A percentile compares a stretch with the other conserved stretches of the same genome.
Conservation (phyloP, 164 flowering plant species). For the Nymphaea thermarum region DNA sequence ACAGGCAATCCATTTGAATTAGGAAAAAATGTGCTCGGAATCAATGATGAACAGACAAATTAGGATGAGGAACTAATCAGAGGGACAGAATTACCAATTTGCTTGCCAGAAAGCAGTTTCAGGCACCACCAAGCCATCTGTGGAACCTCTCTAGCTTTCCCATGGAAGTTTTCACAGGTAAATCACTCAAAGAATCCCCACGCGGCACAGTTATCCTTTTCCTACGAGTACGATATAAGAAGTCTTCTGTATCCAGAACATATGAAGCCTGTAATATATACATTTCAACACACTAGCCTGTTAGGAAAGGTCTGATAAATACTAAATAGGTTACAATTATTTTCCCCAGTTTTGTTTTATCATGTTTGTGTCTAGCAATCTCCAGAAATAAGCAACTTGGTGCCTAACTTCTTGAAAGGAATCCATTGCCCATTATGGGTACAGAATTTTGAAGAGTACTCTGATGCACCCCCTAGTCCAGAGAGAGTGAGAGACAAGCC, state of each 20-base stretch:
- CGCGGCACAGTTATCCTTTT: conserved; percentile 8
- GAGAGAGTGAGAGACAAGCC: no score
- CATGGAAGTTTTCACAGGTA: neutral
- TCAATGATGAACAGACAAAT: neutral
- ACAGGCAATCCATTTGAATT: no score
- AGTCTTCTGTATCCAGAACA: conserved; percentile 83
- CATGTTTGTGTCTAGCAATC: no score
- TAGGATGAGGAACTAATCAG: neutral
- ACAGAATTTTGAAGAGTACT: neutral
- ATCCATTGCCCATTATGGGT: neutral
- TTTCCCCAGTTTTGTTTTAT: no score
- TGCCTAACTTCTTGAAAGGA: neutral
- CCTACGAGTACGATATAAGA: conserved; percentile 37
- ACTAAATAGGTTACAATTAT: neutral
- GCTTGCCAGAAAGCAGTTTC: neutral
- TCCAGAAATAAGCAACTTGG: neutral
- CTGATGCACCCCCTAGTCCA: neutral
- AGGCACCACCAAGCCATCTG: no score
- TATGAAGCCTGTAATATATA: conserved; percentile 52
- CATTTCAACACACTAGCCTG: neutral
- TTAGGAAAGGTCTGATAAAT: neutral
- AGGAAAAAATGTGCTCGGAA: neutral
- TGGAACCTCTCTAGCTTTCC: neutral
- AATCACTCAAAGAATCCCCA: neutral
- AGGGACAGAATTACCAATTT: neutral